These are phyloP conservation scores for Leptographium procerum DNA, from an alignment of 2,329 filamentous ascomycete species.

Conservation along the genomic window DNA sequence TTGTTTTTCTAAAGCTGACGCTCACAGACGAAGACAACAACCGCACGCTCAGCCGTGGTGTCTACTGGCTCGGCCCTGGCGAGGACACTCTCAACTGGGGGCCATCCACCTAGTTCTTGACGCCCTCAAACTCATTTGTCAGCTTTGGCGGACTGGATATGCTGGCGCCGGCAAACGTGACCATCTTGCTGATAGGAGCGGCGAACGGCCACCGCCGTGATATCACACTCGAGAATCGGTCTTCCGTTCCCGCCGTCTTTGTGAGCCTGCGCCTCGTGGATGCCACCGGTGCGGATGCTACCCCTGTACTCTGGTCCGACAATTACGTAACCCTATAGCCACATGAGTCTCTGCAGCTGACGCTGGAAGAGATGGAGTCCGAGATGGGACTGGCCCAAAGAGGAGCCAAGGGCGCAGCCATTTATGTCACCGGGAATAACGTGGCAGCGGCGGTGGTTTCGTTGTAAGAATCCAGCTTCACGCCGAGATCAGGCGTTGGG, in stretches of 20 bases:
- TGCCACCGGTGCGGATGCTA: constrained; percentile 28
- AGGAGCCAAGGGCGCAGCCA: neutral
- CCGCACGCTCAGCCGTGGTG: constrained; percentile 38
- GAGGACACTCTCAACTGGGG: constrained; percentile 43
- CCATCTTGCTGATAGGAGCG: neutral
- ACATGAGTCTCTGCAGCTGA: constrained; percentile 33
- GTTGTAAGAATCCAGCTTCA: neutral
- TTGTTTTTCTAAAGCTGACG: constrained; percentile 38
- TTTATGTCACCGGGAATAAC: neutral
- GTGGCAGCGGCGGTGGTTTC: neutral
- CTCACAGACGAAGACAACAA: constrained; percentile 20
- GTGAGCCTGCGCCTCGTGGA: constrained; percentile 39
- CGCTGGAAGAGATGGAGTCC: constrained; percentile 15
- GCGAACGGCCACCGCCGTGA: neutral
- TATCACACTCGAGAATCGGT: constrained; percentile 36
- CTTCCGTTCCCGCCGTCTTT: constrained; percentile 44
- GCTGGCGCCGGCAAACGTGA: neutral
- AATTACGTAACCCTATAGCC: constrained; percentile 54
- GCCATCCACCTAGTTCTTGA: constrained; percentile 46
- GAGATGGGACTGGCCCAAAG: neutral
- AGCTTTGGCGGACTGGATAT: constrained; percentile 17
- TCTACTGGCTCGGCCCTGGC: constrained; percentile 44
- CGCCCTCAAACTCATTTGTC: constrained; percentile 40
- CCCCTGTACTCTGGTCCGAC: constrained; percentile 46
- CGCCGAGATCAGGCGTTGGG: no score